Percentiles rank a stretch among this genome's conserved stretches.
These are phyloP conservation scores for Botrytis pseudocinerea DNA, from an alignment of 2,329 filamentous ascomycete species.

Conservation along the genomic window DNA sequence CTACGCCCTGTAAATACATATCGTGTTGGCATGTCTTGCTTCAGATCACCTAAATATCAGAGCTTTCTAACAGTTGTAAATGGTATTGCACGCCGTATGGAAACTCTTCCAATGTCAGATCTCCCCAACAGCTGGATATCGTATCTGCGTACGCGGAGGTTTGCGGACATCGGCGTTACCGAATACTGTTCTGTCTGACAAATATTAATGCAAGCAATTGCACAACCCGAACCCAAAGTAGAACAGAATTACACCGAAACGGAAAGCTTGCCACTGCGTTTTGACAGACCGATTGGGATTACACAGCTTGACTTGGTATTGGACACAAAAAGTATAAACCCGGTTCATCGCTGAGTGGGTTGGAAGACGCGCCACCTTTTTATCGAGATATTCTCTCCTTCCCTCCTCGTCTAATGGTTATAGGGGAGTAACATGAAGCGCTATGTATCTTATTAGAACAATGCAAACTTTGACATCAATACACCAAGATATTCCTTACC, in stretches of 20 bases:
- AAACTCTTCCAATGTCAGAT: not conserved
- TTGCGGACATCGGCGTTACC: conserved; percentile 8
- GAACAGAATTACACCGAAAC: not conserved
- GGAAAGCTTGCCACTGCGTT: not conserved
- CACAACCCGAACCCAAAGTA: not conserved
- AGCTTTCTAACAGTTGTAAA: not conserved
- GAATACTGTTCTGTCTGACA: not conserved
- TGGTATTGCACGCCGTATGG: not conserved
- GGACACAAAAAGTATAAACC: not conserved
- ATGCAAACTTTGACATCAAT: not conserved
- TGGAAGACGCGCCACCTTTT: not conserved
- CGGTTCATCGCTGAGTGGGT: not conserved
- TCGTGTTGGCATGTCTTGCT: not conserved
- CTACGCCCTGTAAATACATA: not conserved
- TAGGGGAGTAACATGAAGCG: not conserved
- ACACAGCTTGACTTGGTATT: not conserved
- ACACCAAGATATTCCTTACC: no score
- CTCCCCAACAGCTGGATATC: not conserved
- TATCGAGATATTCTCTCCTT: not conserved
- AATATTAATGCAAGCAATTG: not conserved
- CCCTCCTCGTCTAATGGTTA: not conserved
- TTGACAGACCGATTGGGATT: not conserved
- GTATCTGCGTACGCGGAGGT: not conserved
- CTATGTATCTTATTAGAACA: not conserved
- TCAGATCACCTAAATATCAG: not conserved